Evolutionary conservation across 257 asterid species (phyloP), one percentile per base, ranked within the genome.

Genomic region (Schizonepeta tenuifolia): DNA sequence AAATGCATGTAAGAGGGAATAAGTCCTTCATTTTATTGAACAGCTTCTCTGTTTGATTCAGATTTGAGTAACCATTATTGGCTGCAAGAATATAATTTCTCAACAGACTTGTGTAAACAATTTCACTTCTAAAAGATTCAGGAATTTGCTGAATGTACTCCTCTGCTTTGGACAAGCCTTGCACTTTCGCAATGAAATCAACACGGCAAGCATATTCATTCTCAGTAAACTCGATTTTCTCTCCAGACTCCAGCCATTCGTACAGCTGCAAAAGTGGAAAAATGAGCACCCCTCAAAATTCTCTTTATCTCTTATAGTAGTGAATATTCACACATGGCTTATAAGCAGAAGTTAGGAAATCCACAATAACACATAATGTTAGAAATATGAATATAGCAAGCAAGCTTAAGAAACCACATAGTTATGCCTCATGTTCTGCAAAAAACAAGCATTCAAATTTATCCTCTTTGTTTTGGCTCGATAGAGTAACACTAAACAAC

Each of bases 1-100:
- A 77, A 79, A 80, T 80, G 82, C 77, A 22, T 5, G 96, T 70
- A n/a, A n/a, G n/a, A n/a, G n/a, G n/a, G n/a, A n/a, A n/a, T n/a
- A n/a, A n/a, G n/a, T n/a, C n/a, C n/a, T 78, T 90, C 88, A 90
- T 86, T 71, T 83, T 87, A 67, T 84, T 78, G 82, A 93, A 93
- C 21, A 89, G 70, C 68, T 83, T 85, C 88, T 93, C 92, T 14
- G 93, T 14, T 83, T 89, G 89, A 58, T 76, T 72, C 75, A 78
- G n/a, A n/a, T n/a, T n/a, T n/a, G n/a, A n/a, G n/a, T n/a, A n/a
- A n/a, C n/a, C n/a, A n/a, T n/a, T 36, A 57, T 86, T 26, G 50
- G 22, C 33, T 46, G 46, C 43, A 26, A 80, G 17, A 13, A 83
- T 87, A 69, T 80, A 80, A 75, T 86, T 88, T 28, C 93, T 92